Evolutionary conservation across 805 yeast genomes (phyloP).

Genomic region (Hagleromyces aurorensis): DNA sequence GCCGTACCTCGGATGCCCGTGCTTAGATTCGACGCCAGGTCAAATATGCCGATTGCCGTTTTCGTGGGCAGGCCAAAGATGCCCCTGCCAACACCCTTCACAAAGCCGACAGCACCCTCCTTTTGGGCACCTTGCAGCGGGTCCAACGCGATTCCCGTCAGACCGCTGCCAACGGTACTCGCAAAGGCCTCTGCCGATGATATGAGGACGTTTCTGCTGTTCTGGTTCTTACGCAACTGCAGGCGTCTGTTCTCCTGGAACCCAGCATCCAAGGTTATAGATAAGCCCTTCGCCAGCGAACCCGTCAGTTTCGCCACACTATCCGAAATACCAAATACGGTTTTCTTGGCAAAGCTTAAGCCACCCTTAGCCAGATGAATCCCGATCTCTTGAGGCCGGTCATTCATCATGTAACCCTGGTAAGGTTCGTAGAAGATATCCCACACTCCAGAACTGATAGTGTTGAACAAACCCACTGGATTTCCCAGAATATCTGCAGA

Average conservation of each 20-base stretch:
- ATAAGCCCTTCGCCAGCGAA: constrained; percentile 86
- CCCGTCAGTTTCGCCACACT: constrained; percentile 90
- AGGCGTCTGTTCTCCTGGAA: constrained; percentile 78
- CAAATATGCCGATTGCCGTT: constrained; percentile 91
- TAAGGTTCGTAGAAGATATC: constrained; percentile 97
- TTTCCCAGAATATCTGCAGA: constrained; percentile 95
- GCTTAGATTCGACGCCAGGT: constrained; percentile 83
- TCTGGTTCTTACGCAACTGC: constrained; percentile 67
- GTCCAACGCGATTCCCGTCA: constrained; percentile 82
- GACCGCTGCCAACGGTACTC: constrained; percentile 80
- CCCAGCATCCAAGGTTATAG: constrained; percentile 77
- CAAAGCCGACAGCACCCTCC: constrained; percentile 87
- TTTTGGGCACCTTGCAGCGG: constrained; percentile 86
- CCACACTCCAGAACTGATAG: constrained; percentile 87
- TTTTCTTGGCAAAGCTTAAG: constrained; percentile 83
- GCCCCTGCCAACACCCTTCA: constrained; percentile 91
- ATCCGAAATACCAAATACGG: constrained; percentile 91
- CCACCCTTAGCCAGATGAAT: constrained; percentile 96
- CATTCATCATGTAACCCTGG: constrained; percentile 89
- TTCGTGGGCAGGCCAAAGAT: constrained; percentile 94
- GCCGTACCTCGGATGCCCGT: constrained; percentile 93
- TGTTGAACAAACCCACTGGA: constrained; percentile 94
- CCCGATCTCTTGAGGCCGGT: constrained; percentile 92
- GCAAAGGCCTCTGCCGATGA: constrained; percentile 84
- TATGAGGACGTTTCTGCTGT: constrained; percentile 77